These are phyloP conservation scores for Kentomonas sorsogonicus DNA, from an alignment of 208 protist species.

Conservation along the genomic window DNA sequence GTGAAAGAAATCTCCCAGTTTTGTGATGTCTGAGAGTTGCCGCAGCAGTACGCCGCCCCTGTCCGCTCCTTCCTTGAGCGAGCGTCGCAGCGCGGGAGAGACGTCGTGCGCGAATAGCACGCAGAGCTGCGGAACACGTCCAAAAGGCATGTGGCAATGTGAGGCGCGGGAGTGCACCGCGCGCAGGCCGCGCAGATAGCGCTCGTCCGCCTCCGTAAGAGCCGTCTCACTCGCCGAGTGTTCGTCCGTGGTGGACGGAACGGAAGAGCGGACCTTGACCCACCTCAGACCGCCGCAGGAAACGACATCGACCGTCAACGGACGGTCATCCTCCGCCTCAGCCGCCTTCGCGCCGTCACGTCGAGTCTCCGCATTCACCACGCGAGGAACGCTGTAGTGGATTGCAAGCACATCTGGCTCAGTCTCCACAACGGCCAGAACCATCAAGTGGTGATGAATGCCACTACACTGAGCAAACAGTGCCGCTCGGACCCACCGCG, in stretches of 20 bases:
- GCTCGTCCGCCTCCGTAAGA: conserved; percentile 15
- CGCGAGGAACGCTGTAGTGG: background rate
- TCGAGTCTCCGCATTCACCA: background rate
- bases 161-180: background rate
- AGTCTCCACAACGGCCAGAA: background rate
- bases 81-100: conserved; percentile 9
- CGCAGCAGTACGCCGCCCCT: too few relatives aligned
- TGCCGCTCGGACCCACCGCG: too few relatives aligned
- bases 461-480: conserved; percentile 7
- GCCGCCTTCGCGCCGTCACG: too few relatives aligned
- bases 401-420: background rate
- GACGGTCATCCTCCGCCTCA: too few relatives aligned
- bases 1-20: too few relatives aligned
- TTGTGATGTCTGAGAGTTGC: too few relatives aligned
- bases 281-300: conserved; percentile 48
- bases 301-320: conserved; percentile 51
- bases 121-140: conserved; percentile 17
- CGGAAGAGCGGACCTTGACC: conserved; percentile 52
- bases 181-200: conserved; percentile 9
- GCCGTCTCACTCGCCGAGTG: conserved; percentile 24
- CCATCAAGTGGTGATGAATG: background rate
- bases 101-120: conserved; percentile 24
- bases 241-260: conserved; percentile 14
- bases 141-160: conserved; percentile 4
- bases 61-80: conserved; percentile 7